Evolutionary conservation across 2,329 filamentous ascomycete genomes (phyloP), one percentile per base, ranked within the genome.

Genomic region (Monilinia laxa): DNA sequence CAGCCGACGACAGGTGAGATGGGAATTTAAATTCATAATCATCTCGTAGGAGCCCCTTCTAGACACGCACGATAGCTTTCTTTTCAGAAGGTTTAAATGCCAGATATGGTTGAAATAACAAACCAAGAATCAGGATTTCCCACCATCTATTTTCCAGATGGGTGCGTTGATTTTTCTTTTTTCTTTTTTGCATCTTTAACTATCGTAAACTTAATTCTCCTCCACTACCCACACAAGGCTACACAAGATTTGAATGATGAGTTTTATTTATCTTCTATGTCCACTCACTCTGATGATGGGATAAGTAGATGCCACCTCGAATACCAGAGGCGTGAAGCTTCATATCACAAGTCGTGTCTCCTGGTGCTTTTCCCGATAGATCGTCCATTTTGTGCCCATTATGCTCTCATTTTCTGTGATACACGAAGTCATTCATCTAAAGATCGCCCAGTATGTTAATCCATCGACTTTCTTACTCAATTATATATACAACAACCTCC

Each of bases 21-120:
- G 5, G 1, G n/a, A n/a, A 45, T 14, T 23, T 1, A 10, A 47
- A 47, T 14, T 9, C 14, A 35, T 59, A 14, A 12, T 6, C 25
- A 10, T 31, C 23, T 40, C 23, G 10, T 2, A 28, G 23, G 11
- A n/a, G 45, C 1, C 10, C 25, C 18, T 31, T 11, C n/a, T n/a
- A 1, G 2, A 3, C 2, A 47, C 4, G 20, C 6, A 49, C 9
- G 2, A 9, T 12, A 5, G 3, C 1, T 2, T 4, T 4, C 11
- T 11, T 9, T 14, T 2, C 14, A 14, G 1, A n/a, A n/a, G 3
- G 7, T n/a, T 2, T 3, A 20, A 14, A 12, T n/a, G 16, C 20
- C 10, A 10, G 18, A 59, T 47, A 1, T 59, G 11, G 1, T 45
- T 2, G 14, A 20, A 6, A 31, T 1, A 5, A n/a, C 28, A 0